Evolutionary conservation across 116 monocot species (phyloP).

Genomic region (Cymodocea nodosa): DNA sequence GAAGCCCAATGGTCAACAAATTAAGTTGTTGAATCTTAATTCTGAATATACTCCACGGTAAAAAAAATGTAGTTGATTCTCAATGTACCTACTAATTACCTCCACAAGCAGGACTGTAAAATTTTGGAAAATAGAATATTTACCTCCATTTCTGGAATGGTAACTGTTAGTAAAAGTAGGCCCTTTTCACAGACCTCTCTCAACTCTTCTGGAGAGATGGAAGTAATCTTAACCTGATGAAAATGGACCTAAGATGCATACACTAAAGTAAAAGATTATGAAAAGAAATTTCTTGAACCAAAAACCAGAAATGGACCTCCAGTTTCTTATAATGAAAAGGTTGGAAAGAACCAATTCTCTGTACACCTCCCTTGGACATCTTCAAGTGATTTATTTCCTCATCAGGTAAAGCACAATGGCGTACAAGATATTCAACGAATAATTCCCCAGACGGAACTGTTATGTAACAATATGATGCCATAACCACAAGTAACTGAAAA

Average conservation of each 20-base stretch:
- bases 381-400: conserved; percentile 42
- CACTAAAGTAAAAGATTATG: background rate
- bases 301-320: conserved; percentile 28
- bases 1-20: conserved; percentile 4
- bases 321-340: conserved; percentile 53
- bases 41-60: background rate
- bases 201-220: conserved; percentile 42
- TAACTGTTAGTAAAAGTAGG: conserved; percentile 73
- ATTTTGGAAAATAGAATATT: background rate
- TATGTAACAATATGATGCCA: conserved; percentile 95
- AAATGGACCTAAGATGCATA: background rate
- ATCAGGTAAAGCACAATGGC: conserved; percentile 69
- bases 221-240: conserved; percentile 40
- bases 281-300: background rate
- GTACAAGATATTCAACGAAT: conserved; percentile 71
- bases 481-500: conserved; percentile 85
- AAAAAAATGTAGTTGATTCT: background rate
- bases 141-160: conserved; percentile 99
- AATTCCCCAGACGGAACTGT: conserved; percentile 55
- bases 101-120: background rate
- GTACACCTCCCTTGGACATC: conserved; percentile 23
- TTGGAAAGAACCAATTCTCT: conserved; percentile 31
- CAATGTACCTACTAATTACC: background rate
- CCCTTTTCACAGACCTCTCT: conserved; percentile 83
- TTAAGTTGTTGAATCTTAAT: conserved; percentile 4